These are phyloP conservation scores for Amorphotheca resinae DNA, from an alignment of 495 filamentous ascomycete species.

Conservation along the genomic window DNA sequence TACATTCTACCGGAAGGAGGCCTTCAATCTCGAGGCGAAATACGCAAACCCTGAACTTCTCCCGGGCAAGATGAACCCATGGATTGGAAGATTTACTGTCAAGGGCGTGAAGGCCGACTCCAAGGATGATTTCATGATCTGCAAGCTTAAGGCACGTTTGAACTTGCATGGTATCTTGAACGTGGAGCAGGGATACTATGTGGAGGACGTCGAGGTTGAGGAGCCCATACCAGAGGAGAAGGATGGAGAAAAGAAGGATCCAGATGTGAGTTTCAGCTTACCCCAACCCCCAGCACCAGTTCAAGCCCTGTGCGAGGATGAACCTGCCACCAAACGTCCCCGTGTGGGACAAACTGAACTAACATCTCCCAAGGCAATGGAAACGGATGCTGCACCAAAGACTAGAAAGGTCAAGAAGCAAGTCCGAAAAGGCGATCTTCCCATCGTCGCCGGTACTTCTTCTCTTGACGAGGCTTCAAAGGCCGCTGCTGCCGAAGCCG, in stretches of 20 bases:
- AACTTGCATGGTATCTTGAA: constrained; percentile 96
- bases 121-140: constrained; percentile 95
- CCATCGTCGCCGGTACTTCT: constrained; percentile 70
- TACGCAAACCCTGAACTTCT: constrained; percentile 79
- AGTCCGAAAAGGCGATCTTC: constrained; percentile 92
- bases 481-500: constrained; percentile 58
- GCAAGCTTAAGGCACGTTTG: constrained; percentile 96
- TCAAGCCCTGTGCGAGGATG: constrained; percentile 10
- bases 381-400: constrained; percentile 74
- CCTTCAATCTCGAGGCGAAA: constrained; percentile 91
- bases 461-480: constrained; percentile 59
- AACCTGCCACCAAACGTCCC: constrained; percentile 10
- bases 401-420: constrained; percentile 99
- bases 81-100: constrained; percentile 92
- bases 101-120: constrained; percentile 77
- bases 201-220: constrained; percentile 96
- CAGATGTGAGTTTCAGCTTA: constrained; percentile 32
- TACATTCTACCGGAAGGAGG: constrained; percentile 97
- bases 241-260: constrained; percentile 39
- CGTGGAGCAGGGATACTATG: constrained; percentile 93
- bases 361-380: constrained; percentile 61
- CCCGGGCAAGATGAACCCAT: constrained; percentile 85
- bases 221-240: constrained; percentile 66
- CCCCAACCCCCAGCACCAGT: neutral
- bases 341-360: constrained; percentile 9